phyloP scores from a whole-genome alignment of 2,329 filamentous ascomycete genomes.

The Aureobasidium musti region DNA sequence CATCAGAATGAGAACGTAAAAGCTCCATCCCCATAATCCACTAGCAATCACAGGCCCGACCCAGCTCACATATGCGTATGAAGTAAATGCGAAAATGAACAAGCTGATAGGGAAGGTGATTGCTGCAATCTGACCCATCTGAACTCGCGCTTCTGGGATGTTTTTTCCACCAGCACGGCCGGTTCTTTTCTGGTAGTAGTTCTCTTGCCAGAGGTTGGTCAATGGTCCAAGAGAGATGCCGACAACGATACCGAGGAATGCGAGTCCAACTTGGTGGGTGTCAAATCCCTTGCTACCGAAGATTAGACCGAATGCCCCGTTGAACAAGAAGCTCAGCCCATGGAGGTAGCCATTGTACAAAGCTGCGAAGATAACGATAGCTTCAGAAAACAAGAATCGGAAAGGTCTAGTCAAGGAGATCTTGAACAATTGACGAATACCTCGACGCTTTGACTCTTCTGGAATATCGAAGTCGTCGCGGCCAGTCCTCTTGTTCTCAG shows the following conservation, averaged over 20 bases:
- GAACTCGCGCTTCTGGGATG: slow-evolving; percentile 49
- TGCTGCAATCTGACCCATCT: slow-evolving; percentile 49
- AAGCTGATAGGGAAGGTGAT: slow-evolving; percentile 48
- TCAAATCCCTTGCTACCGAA: slow-evolving; percentile 46
- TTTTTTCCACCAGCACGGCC: slow-evolving; percentile 37
- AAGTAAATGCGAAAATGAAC: slow-evolving; percentile 54
- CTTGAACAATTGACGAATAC: slow-evolving; percentile 45
- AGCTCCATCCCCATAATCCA: slow-evolving; percentile 42
- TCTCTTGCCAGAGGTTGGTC: slow-evolving; percentile 40
- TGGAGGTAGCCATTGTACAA: slow-evolving; percentile 53
- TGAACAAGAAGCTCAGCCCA: slow-evolving; percentile 42
- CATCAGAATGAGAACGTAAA: slow-evolving; percentile 13
- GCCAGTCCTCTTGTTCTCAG: slow-evolving; percentile 36
- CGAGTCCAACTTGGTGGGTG: slow-evolving; percentile 44
- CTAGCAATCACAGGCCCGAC: slow-evolving; percentile 50
- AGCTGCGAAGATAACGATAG: slow-evolving; percentile 52
- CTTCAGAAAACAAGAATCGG: slow-evolving; percentile 50
- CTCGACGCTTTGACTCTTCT: slow-evolving; percentile 45
- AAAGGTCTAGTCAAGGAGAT: slow-evolving; percentile 51
- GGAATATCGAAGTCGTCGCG: slow-evolving; percentile 42
- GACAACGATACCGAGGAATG: slow-evolving; percentile 36
- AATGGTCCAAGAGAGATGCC: slow-evolving; percentile 38
- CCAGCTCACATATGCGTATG: slow-evolving; percentile 45
- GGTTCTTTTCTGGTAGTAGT: slow-evolving; percentile 47
- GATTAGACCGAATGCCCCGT: slow-evolving; percentile 34